Conservation (phyloP, 768 basidiomycete genomes). For the Scleroderma bovista region DNA sequence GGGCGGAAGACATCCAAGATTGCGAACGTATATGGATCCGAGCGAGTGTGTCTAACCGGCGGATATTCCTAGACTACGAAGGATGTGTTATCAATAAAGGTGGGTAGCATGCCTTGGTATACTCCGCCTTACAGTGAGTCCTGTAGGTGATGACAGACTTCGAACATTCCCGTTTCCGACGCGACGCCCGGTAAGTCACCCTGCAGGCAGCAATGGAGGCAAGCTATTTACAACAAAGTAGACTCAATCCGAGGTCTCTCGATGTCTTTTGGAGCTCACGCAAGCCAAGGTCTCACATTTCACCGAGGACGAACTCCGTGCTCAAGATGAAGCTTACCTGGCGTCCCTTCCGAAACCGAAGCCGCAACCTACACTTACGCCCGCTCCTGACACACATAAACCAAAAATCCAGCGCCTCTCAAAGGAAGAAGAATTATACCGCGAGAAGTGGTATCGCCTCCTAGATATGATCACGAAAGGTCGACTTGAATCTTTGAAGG, state of each 20-base stretch:
- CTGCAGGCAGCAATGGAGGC: background rate
- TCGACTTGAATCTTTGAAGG: constrained; percentile 69
- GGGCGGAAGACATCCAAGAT: constrained; percentile 80
- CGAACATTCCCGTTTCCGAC: constrained; percentile 96
- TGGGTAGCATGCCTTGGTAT: background rate
- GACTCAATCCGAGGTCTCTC: constrained; percentile 86
- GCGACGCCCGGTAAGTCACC: constrained; percentile 74
- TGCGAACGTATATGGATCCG: constrained; percentile 92
- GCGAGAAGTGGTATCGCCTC: constrained; percentile 78
- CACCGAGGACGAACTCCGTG: constrained; percentile 77
- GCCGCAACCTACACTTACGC: constrained; percentile 36
- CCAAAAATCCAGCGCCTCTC: constrained; percentile 56
- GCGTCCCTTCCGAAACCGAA: constrained; percentile 85
- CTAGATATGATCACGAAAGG: constrained; percentile 92
- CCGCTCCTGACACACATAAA: constrained; percentile 35
- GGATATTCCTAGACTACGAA: constrained; percentile 88
- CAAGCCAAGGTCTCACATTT: constrained; percentile 81
- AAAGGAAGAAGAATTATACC: constrained; percentile 72
- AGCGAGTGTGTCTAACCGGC: constrained; percentile 80
- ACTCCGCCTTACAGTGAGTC: background rate
- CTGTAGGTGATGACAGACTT: constrained; percentile 62
- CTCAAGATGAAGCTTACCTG: constrained; percentile 85
- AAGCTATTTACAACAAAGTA: constrained; percentile 22
- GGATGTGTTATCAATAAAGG: constrained; percentile 69
- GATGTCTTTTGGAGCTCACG: constrained; percentile 83